Evolutionary conservation across 2,329 filamentous ascomycete genomes (phyloP), one percentile per base, ranked within the genome.

Genomic region (Xylariales sp.): DNA sequence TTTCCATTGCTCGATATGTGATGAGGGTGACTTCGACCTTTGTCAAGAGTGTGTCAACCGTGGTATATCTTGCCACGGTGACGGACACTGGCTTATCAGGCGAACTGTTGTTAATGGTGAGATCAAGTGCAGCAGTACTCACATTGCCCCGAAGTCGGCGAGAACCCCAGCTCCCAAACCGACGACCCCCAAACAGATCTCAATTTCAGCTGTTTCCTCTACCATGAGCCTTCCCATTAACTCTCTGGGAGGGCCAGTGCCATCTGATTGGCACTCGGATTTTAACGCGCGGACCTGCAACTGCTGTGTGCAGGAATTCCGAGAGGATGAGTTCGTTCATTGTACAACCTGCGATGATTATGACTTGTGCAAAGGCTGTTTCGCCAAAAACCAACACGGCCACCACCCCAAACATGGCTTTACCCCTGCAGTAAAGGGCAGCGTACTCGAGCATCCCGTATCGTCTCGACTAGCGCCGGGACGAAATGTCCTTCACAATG

Each of bases 41-140:
- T 99, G 97, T 84, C 86, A 90, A 71, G 80, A 84, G 5, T 99
- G 96, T 76, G 89, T 97, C 55, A 86, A 90, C 57, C 83, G 85
- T 49, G 94, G 94, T 70, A 85, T 91, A 65, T 87, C 92, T 48
- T 99, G 97, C 83, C 87, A 90, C 70, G 90, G 90, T 65, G 87
- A 90, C 36, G 87, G 89, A 70, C 96, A 99, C 82, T 97, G 94
- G 94, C 85, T 99, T 80, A 95, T 98, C 80, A 97, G 97, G 87
- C 91, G 96, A 66, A 89, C 89, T 70, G 88, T 97, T 69, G 86
- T 90, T 75, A 87, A 94, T 67, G 95, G 94, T 58, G 85, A 89
- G 71, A 90, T 97, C 64, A 87, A 93, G 72, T 93, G 89, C 80
- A 97, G 94, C 84, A 93, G 88, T 28, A 97, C 94, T 0, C 93